These are phyloP conservation scores for Vicia sativa DNA, from an alignment of 306 rosid genomes.

Conservation along the genomic window DNA sequence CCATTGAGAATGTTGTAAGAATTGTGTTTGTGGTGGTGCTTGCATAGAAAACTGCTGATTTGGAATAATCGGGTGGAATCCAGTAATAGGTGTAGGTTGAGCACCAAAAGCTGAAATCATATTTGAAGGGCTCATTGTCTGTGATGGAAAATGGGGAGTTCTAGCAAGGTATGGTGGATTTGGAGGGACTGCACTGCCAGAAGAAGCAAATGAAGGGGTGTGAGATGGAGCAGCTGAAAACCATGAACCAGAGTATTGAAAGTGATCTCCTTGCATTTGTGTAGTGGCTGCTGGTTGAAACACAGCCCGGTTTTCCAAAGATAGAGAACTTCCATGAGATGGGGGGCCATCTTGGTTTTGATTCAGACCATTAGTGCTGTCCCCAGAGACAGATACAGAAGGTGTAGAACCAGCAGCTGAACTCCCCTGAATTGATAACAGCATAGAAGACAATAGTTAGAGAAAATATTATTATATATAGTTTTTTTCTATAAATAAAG, in stretches of 20 bases:
- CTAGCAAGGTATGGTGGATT: slow-evolving; percentile 54
- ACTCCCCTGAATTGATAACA: slow-evolving; percentile 62
- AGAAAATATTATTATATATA: not conserved
- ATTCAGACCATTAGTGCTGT: slow-evolving; percentile 38
- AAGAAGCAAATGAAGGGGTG: slow-evolving; percentile 44
- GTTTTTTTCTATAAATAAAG: not conserved
- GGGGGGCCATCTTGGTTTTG: slow-evolving; percentile 46
- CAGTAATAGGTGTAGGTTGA: slow-evolving; percentile 51
- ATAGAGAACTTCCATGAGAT: slow-evolving; percentile 41
- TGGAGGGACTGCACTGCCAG: slow-evolving; percentile 45
- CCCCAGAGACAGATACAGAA: slow-evolving; percentile 51
- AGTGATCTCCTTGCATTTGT: slow-evolving; percentile 52
- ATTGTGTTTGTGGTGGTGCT: slow-evolving; percentile 49
- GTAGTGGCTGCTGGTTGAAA: slow-evolving; percentile 50
- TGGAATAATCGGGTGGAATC: slow-evolving; percentile 52
- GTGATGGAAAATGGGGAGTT: slow-evolving; percentile 48
- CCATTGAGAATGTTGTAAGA: slow-evolving; percentile 53
- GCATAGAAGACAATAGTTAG: slow-evolving; percentile 32
- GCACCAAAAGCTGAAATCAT: slow-evolving; percentile 54
- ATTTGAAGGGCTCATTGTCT: slow-evolving; percentile 51
- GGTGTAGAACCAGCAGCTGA: slow-evolving; percentile 54
- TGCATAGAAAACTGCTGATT: slow-evolving; percentile 50
- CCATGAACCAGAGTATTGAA: slow-evolving; percentile 64
- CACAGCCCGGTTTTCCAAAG: slow-evolving; percentile 48
- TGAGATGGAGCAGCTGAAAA: slow-evolving; percentile 53